Evolutionary conservation across 768 basidiomycete genomes (phyloP).

Genomic region (Hortiboletus campestris): DNA sequence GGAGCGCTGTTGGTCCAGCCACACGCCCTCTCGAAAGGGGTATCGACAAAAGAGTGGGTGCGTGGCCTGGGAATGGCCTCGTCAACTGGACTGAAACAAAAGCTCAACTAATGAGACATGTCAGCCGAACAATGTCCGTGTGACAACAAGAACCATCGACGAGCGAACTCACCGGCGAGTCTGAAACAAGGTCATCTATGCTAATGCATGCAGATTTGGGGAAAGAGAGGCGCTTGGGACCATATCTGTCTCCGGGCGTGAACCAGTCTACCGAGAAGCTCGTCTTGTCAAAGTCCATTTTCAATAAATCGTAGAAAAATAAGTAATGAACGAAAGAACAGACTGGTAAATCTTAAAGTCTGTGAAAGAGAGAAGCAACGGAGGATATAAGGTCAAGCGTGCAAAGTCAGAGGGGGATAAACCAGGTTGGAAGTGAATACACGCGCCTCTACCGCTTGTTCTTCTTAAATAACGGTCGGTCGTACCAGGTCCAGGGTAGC

Average conservation of each 20-base stretch:
- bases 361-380: neutral
- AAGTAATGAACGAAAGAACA: conserved; percentile 6
- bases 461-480: conserved; percentile 17
- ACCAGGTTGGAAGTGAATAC: conserved; percentile 1
- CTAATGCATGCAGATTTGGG: conserved; percentile 35
- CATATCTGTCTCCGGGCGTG: conserved; percentile 27
- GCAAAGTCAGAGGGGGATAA: conserved; percentile 2
- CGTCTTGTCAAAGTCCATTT: conserved; percentile 34
- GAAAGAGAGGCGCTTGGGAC: conserved; percentile 30
- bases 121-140: neutral
- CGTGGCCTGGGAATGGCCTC: conserved; percentile 9
- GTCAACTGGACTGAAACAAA: conserved; percentile 22
- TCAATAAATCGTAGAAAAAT: conserved; percentile 7
- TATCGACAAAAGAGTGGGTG: conserved; percentile 17
- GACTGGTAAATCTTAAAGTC: conserved; percentile 4
- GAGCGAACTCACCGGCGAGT: conserved; percentile 24
- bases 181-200: conserved; percentile 30
- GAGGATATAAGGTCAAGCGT: neutral
- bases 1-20: conserved; percentile 21
- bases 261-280: conserved; percentile 33
- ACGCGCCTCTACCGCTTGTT: neutral
- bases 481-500: conserved; percentile 16
- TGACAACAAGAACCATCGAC: neutral
- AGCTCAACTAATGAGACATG: conserved; percentile 17
- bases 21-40: conserved; percentile 15